These are phyloP conservation scores for Eutrema japonicum DNA, from an alignment of 345 rosid genomes.

Conservation along the genomic window DNA sequence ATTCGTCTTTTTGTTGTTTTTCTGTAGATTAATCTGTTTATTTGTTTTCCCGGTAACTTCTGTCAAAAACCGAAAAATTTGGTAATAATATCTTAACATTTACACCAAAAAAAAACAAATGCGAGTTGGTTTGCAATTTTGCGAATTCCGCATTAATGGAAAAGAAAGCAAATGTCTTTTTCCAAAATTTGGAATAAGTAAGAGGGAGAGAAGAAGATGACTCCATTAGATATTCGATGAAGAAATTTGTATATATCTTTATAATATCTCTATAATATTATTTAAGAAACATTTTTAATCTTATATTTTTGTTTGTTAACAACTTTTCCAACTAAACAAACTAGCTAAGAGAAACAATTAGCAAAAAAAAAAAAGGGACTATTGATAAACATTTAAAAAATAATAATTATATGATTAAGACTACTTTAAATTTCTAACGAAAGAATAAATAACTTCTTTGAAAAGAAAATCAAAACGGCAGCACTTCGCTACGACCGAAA, in stretches of 20 bases:
- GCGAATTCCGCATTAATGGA: constrained; percentile 2
- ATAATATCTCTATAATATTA: no score
- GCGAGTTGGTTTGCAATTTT: constrained; percentile 25
- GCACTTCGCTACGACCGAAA: constrained; percentile 68
- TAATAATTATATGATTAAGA: constrained; percentile 28
- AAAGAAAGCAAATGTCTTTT: constrained; percentile 4
- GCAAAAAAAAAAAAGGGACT: background rate
- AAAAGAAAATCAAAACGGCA: constrained; percentile 58
- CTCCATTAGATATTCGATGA: constrained; percentile 25
- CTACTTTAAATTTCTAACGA: constrained; percentile 25
- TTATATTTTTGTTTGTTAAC: background rate
- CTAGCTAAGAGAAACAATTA: background rate
- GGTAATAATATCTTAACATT: no score
- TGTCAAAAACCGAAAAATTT: no score
- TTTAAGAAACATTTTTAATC: no score
- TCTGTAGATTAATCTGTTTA: no score
- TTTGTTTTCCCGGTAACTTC: no score
- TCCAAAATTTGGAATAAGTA: constrained; percentile 23
- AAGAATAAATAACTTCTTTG: background rate
- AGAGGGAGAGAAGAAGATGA: constrained; percentile 37
- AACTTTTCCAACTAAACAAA: background rate
- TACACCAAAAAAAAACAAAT: no score
- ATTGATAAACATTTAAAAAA: background rate
- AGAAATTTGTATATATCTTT: background rate
- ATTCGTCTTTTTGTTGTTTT: no score